Base-by-base conservation (phyloP, 2,329 filamentous ascomycete genomes). In the Arthrinium puccinioides region DNA sequence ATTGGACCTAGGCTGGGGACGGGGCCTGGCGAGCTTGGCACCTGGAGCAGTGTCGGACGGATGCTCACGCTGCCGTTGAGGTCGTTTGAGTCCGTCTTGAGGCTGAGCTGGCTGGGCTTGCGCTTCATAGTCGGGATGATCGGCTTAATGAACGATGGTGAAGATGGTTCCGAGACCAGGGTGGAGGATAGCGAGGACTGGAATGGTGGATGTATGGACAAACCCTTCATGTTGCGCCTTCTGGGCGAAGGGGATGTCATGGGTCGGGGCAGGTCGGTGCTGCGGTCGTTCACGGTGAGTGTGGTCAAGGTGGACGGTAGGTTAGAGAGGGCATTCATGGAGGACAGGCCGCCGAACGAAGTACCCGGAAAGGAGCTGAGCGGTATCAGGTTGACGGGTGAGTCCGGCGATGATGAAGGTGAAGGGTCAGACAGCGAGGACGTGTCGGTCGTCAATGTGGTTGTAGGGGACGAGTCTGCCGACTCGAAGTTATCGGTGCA, bases 391-490 rank as follows among this genome's bases (percentile, higher is more conserved):
- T 84, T 83, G 38, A 84, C 69, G 2, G 88, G 87, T 3, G 92
- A 96, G 61, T 96, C 89, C 8, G 90, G 90, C 2, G 90, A 96
- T 16, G 89, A 87, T 36, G 84, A 90, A 4, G 92, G 88, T 5
- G 90, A 96, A 7, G 87, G 83, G 51, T 97, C 90, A 21, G 89
- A 89, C 33, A 92, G 72, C 21, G 87, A 86, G 8, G 87, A 90
- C 5, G 89, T 94, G 63, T 95, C 90, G 45, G 90, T 87, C 15
- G 87, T 95, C 6, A 92, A 76, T 3, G 90, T 95, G 4, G 89
- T 96, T 7, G 90, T 97, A 2, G 92, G 92, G 8, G 90, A 97
- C 16, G 90, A 95, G 54, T 95, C 89, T 28, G 86, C 86, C 2
- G 92, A 97, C 46, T 86, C 87, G 13, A 84, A 86, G 38, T 74